Conservation (phyloP, 441 rosid genomes). For the Mallotus repandus region DNA sequence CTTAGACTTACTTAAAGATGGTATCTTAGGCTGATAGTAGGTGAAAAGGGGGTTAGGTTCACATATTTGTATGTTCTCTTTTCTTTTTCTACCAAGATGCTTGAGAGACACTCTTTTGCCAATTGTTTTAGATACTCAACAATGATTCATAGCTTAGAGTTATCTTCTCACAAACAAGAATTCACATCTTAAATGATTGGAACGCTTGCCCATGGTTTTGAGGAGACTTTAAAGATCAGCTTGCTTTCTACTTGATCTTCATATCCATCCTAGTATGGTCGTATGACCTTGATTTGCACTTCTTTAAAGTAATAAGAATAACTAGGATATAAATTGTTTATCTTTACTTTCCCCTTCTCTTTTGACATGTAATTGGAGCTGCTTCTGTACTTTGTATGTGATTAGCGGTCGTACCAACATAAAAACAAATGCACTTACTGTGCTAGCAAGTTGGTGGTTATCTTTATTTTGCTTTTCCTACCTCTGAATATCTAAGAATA, state of each 20-base stretch:
- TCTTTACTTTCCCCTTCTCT: too few relatives aligned
- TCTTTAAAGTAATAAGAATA: too few relatives aligned
- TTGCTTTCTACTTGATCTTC: background rate
- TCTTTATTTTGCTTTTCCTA: background rate
- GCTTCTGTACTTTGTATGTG: too few relatives aligned
- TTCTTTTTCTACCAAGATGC: background rate
- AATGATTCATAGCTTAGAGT: background rate
- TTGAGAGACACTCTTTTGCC: background rate
- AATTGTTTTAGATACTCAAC: background rate
- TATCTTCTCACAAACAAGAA: background rate
- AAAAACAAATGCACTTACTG: background rate
- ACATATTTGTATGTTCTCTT: too few relatives aligned
- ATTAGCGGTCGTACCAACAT: background rate
- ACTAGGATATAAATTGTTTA: background rate
- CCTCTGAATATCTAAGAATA: background rate
- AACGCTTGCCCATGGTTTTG: conserved; percentile 5
- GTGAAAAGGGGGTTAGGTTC: background rate
- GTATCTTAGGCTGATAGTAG: background rate
- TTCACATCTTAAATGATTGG: background rate
- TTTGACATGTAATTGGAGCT: too few relatives aligned
- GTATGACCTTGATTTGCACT: background rate
- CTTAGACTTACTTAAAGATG: background rate
- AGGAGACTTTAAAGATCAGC: background rate
- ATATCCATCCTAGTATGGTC: too few relatives aligned
- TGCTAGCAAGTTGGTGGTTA: conserved; percentile 6